These are phyloP conservation scores for Amaranthus palmeri DNA, from an alignment of 148 eudicot genomes.

Conservation along the genomic window DNA sequence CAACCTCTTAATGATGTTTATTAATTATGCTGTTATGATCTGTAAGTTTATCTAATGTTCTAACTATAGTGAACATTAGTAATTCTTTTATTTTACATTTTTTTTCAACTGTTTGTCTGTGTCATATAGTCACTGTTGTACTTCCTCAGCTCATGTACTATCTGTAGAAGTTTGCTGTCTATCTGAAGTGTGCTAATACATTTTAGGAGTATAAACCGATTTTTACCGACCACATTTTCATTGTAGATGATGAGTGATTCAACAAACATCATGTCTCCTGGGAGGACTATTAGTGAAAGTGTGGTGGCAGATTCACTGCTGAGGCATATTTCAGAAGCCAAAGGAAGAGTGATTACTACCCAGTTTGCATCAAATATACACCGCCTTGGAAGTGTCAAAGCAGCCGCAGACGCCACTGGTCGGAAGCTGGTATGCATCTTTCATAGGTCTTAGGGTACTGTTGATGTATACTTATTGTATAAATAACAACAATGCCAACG, in stretches of 20 bases:
- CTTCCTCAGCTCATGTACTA: neutral
- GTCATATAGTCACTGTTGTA: neutral
- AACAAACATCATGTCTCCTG: constrained; percentile 91
- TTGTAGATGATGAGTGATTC: constrained; percentile 99
- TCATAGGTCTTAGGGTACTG: constrained; percentile 5
- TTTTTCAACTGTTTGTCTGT: neutral
- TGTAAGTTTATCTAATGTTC: neutral
- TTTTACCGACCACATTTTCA: neutral
- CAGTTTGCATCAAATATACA: constrained; percentile 98
- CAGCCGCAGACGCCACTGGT: constrained; percentile 94
- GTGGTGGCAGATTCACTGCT: constrained; percentile 85
- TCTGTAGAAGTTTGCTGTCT: neutral
- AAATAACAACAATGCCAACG: neutral
- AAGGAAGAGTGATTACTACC: constrained; percentile 92
- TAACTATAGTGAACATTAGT: neutral
- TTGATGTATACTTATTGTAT: constrained; percentile 4
- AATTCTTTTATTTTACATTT: neutral
- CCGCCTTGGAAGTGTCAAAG: constrained; percentile 96
- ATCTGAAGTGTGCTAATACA: neutral
- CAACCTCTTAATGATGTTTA: neutral
- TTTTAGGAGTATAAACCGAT: neutral
- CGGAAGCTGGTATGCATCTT: constrained; percentile 77
- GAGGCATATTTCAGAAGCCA: constrained; percentile 73
- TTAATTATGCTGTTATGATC: neutral
- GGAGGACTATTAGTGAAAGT: constrained; percentile 87